Percentiles rank a stretch among this genome's conserved stretches.
phyloP scores from a whole-genome alignment of 371 early-diverging fungal genomes.

The Mucor circinelloides region DNA sequence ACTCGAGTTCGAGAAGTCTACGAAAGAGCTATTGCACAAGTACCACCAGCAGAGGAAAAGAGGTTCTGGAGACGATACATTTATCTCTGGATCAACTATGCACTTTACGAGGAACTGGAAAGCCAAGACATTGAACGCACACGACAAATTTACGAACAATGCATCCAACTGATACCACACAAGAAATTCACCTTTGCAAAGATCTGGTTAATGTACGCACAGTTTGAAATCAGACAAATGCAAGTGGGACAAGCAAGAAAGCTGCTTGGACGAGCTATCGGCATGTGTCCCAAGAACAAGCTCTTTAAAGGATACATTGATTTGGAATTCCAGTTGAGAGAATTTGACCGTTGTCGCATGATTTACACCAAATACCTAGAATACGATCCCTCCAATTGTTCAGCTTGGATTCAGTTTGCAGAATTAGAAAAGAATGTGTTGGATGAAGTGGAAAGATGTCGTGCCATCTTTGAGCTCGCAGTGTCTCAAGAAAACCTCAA shows the following conservation, averaged over 20 bases:
- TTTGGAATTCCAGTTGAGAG: slow-evolving; percentile 88
- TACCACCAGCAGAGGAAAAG: slow-evolving; percentile 89
- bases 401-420: slow-evolving; percentile 95
- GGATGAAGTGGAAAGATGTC: slow-evolving; percentile 85
- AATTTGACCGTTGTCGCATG: slow-evolving; percentile 92
- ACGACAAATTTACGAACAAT: slow-evolving; percentile 83
- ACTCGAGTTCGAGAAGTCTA: slow-evolving; percentile 89
- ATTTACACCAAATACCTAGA: slow-evolving; percentile 90
- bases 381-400: slow-evolving; percentile 82
- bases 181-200: slow-evolving; percentile 95
- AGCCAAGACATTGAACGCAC: slow-evolving; percentile 83
- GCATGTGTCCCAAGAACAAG: slow-evolving; percentile 78
- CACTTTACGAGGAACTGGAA: slow-evolving; percentile 91
- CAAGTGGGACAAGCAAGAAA: slow-evolving; percentile 82
- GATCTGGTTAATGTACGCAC: slow-evolving; percentile 92
- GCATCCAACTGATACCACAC: slow-evolving; percentile 90
- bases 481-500: slow-evolving; percentile 85
- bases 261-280: slow-evolving; percentile 84
- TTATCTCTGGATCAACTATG: slow-evolving; percentile 98
- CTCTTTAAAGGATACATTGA: slow-evolving; percentile 97
- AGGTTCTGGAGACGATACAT: slow-evolving; percentile 95
- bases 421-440: slow-evolving; percentile 80
- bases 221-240: slow-evolving; percentile 85
- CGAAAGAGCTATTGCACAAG: slow-evolving; percentile 92
- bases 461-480: slow-evolving; percentile 91